Conservation (phyloP, 768 basidiomycete genomes). For the Filobasidium wieringae region DNA sequence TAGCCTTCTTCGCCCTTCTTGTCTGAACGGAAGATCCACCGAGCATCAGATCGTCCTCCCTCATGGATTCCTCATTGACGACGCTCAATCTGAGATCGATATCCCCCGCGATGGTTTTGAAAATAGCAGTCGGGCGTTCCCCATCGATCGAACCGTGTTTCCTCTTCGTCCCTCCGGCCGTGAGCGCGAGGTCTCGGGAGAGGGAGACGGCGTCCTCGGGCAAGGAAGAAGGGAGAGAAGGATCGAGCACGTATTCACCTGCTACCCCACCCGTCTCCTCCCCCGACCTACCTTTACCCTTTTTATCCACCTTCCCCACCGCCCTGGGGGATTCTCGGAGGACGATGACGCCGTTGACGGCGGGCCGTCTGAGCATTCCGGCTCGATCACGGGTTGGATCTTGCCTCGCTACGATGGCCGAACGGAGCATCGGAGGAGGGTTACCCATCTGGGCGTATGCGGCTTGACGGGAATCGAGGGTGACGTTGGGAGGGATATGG, state of each 20-base stretch:
- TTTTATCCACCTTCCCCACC: neutral
- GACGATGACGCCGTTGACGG: conserved; percentile 4
- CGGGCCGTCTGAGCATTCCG: conserved; percentile 8
- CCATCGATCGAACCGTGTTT: neutral
- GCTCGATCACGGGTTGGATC: conserved; percentile 2
- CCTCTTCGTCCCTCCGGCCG: neutral
- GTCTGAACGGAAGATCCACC: too few relatives aligned
- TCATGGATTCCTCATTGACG: conserved; percentile 3
- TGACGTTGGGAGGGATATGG: conserved; percentile 10
- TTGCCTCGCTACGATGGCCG: conserved; percentile 2
- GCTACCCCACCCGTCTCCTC: conserved; percentile 4
- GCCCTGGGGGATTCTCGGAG: neutral
- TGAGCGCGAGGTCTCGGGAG: neutral
- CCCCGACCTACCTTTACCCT: neutral
- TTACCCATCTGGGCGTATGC: conserved; percentile 5
- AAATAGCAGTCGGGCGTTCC: conserved; percentile 1
- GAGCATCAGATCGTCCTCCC: neutral
- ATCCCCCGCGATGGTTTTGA: conserved; percentile 7
- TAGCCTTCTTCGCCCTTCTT: neutral
- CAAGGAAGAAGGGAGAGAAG: neutral
- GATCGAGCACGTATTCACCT: conserved; percentile 13
- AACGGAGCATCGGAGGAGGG: conserved; percentile 7
- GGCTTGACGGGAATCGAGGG: conserved; percentile 9
- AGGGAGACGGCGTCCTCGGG: neutral
- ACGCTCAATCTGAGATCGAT: conserved; percentile 7